These are phyloP conservation scores for Ogataea populi-albae DNA, from an alignment of 805 yeast species.

Conservation along the genomic window DNA sequence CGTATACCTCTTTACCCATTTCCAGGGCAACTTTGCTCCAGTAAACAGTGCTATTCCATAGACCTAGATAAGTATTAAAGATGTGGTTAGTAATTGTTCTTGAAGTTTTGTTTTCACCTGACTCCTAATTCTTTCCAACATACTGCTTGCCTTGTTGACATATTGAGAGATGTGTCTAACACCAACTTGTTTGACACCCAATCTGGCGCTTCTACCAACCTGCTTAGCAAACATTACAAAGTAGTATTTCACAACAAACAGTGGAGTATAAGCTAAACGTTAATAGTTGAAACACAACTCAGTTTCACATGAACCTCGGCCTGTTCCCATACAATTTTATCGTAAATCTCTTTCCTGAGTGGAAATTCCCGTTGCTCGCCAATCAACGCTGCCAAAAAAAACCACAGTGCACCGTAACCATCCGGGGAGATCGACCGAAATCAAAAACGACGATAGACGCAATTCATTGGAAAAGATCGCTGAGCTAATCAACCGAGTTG, in stretches of 20 bases:
- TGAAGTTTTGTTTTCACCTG: too few species aligned
- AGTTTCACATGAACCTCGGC: too few species aligned
- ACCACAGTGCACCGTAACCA: conserved; percentile 11
- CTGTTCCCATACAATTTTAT: too few species aligned
- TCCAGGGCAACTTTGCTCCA: conserved; percentile 64
- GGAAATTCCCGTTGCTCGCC: conserved; percentile 11
- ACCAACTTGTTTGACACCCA: conserved; percentile 29
- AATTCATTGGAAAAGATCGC: background rate
- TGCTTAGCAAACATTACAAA: conserved; percentile 38
- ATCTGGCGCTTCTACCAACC: conserved; percentile 28
- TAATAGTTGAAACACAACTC: too few species aligned
- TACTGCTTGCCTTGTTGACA: conserved; percentile 38
- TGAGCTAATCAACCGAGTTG: background rate
- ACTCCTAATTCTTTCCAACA: conserved; percentile 8
- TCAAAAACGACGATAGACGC: conserved; percentile 3
- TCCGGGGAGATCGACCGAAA: too few species aligned
- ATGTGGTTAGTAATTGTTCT: too few species aligned
- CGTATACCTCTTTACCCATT: conserved; percentile 71
- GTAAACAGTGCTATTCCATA: conserved; percentile 63
- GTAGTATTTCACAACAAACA: too few species aligned
- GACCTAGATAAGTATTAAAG: too few species aligned
- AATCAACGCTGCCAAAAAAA: conserved; percentile 12
- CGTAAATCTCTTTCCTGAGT: too few species aligned
- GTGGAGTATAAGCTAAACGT: too few species aligned
- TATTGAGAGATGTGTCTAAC: conserved; percentile 40